Evolutionary conservation across 805 yeast genomes (phyloP).

Genomic region (Debaryomyces hansenii): DNA sequence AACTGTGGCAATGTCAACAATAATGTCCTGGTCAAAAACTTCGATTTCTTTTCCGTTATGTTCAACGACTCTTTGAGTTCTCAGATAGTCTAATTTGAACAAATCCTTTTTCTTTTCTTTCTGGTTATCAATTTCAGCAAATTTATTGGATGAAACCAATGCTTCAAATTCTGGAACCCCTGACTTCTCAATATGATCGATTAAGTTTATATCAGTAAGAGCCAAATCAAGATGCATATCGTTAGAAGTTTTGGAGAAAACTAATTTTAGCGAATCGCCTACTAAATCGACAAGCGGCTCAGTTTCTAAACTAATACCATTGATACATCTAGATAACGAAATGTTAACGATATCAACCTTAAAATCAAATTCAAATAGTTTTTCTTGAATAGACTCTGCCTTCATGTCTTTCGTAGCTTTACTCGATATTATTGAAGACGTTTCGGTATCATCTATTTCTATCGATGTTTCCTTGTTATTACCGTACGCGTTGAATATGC

Average conservation of each 20-base stretch:
- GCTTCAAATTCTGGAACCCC: conserved; percentile 64
- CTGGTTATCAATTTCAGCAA: conserved; percentile 32
- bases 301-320: conserved; percentile 58
- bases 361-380: conserved; percentile 69
- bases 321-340: conserved; percentile 66
- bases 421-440: neutral
- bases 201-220: conserved; percentile 64
- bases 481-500: conserved; percentile 37
- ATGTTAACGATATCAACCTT: conserved; percentile 63
- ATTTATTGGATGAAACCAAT: conserved; percentile 64
- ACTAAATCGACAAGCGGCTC: conserved; percentile 71
- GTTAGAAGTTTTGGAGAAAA: conserved; percentile 56
- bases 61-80: conserved; percentile 60
- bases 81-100: conserved; percentile 57
- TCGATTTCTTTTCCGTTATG: conserved; percentile 56
- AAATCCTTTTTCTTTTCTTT: conserved; percentile 38
- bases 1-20: conserved; percentile 74
- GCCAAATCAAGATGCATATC: conserved; percentile 66
- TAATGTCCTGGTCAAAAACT: conserved; percentile 74
- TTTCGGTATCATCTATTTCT: conserved; percentile 6
- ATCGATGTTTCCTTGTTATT: conserved; percentile 3
- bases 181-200: conserved; percentile 70
- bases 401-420: conserved; percentile 1
- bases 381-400: conserved; percentile 46
- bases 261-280: conserved; percentile 62